A percentile compares a stretch with the other conserved stretches of the same genome.
phyloP scores from a whole-genome alignment of 108 stramenopile genomes.

The Pseudonitzschia delicatissima region DNA sequence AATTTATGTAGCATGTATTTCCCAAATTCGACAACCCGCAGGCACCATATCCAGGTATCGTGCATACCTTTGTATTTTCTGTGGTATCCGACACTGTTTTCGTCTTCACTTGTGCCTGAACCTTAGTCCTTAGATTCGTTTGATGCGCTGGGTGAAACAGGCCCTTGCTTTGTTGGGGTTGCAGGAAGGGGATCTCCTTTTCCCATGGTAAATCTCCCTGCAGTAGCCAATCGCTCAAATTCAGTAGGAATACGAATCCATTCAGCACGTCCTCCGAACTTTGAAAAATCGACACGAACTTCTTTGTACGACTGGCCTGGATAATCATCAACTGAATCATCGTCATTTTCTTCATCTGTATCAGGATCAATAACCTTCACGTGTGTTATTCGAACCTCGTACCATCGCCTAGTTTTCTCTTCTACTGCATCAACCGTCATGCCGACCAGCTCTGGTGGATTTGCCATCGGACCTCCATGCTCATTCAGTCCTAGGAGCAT shows the following conservation, averaged over 20 bases:
- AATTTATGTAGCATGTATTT: slow-evolving; percentile 96
- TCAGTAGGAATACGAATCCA: slow-evolving; percentile 74
- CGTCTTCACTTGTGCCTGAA: slow-evolving; percentile 41
- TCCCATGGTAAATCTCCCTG: slow-evolving; percentile 70
- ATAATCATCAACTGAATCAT: slow-evolving; percentile 12
- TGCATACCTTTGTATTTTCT: slow-evolving; percentile 49
- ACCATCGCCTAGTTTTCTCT: slow-evolving; percentile 72
- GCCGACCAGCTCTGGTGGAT: slow-evolving; percentile 42
- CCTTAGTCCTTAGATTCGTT: slow-evolving; percentile 41
- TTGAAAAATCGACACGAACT: slow-evolving; percentile 72
- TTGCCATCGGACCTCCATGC: slow-evolving; percentile 44
- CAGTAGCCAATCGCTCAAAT: slow-evolving; percentile 74
- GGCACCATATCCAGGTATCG: slow-evolving; percentile 82
- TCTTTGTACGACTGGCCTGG: slow-evolving; percentile 36
- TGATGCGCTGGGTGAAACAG: slow-evolving; percentile 15
- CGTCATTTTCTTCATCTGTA: slow-evolving; percentile 43
- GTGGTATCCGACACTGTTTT: slow-evolving; percentile 39
- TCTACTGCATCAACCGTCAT: slow-evolving; percentile 81
- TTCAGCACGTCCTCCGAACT: slow-evolving; percentile 67
- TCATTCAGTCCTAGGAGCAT: slow-evolving; percentile 60
- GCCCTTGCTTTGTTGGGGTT: slow-evolving; percentile 14
- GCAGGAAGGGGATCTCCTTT: slow-evolving; percentile 24
- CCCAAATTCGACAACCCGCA: slow-evolving; percentile 84
- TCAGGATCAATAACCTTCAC: slow-evolving; percentile 44
- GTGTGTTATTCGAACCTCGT: slow-evolving; percentile 58